Base-by-base conservation (phyloP, 306 rosid species). In the Trifolium dubium region DNA sequence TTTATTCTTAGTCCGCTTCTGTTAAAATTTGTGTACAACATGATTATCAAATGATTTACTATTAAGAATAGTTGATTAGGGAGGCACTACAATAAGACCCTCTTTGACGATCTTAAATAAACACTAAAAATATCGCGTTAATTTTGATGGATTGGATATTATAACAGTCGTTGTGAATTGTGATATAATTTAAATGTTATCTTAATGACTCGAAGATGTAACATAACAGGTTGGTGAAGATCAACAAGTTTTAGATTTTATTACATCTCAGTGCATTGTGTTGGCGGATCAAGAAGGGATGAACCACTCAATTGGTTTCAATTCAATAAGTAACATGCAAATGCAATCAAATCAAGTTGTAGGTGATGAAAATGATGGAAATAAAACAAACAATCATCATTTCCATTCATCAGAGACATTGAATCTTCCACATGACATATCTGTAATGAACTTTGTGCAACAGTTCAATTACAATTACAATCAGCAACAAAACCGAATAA, bases 171-270 rank as follows among this genome's bases (percentile, higher is more conserved):
- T 23, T 1, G 23, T 23, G 23, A 23, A 1, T 23, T 1, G 23
- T 23, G 23, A 23, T 23, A 23, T 23, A 23, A 23, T 23, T 23
- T 23, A 23, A 23, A 23, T 23, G 23, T 23, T 23, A 23, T 23
- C 23, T 23, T 23, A 23, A 23, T 23, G 23, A 23, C 23, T 23
- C 23, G 23, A 23, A 23, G 23, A 23, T 23, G 23, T 23, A 23
- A 64, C 63, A 63, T 67, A 7, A 56, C 80, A 94, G 99, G 92
- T 90, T 35, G 41, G 86, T 35, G 92, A 92, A 83, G 96, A 94
- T 72, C 86, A 86, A 63, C 85, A 85, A 23, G 90, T 90, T 15
- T 69, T 92, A 49, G 92, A 92, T 73, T 89, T 87, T 28, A 55
- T 94, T 41, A 83, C 86, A 67, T 65, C 77, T 34, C 93, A 88